Evolutionary conservation across 169 alveolate genomes (phyloP).

Genomic region (Plasmodium vinckei): DNA sequence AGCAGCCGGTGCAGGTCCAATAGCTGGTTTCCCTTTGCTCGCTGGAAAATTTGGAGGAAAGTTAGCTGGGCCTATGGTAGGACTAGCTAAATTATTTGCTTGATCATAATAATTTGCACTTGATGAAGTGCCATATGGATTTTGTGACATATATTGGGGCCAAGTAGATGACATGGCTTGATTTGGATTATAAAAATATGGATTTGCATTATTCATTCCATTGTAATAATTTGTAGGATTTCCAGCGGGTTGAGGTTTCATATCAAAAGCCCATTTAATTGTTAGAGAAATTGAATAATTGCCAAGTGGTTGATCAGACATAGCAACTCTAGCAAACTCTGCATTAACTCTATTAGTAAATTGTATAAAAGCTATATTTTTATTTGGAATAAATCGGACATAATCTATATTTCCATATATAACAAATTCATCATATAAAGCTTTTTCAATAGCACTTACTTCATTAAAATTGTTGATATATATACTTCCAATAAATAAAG

Average conservation of each 20-base stretch:
- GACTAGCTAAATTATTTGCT: too few species aligned
- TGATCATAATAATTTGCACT: too few species aligned
- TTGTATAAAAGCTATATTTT: conserved; percentile 95
- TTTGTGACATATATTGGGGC: conserved; percentile 19
- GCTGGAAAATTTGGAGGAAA: too few species aligned
- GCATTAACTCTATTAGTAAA: conserved; percentile 97
- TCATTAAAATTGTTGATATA: conserved; percentile 91
- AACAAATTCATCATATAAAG: conserved; percentile 93
- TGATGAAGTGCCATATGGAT: too few species aligned
- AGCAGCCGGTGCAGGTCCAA: too few species aligned
- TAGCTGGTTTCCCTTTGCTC: too few species aligned
- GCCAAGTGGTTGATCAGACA: conserved; percentile 95
- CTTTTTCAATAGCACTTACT: conserved; percentile 90
- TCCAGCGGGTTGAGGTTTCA: conserved; percentile 53
- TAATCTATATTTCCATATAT: conserved; percentile 97
- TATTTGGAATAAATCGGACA: conserved; percentile 93
- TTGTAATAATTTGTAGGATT: conserved; percentile 25
- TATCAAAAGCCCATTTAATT: conserved; percentile 96
- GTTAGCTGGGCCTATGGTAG: too few species aligned
- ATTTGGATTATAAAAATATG: conserved; percentile 32
- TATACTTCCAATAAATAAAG: conserved; percentile 91
- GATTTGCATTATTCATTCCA: not conserved
- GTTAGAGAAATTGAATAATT: conserved; percentile 92
- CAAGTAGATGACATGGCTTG: conserved; percentile 36
- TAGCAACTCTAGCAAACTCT: conserved; percentile 99